Evolutionary conservation across 768 basidiomycete species (phyloP).

Genomic region (Lentinula guzmanii): DNA sequence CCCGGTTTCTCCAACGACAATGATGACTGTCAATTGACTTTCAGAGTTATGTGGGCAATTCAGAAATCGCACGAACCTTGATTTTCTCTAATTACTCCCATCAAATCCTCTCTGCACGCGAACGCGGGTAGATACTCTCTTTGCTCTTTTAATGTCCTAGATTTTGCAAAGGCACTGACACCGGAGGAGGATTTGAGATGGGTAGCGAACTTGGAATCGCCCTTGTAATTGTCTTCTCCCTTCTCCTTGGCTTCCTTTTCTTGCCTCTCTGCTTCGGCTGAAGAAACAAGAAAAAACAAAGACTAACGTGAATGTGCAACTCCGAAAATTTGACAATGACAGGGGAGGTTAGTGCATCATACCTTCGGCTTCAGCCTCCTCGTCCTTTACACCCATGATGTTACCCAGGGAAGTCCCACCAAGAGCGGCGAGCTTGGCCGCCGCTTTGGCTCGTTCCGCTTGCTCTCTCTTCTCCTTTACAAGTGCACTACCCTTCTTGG

Average conservation of each 20-base stretch:
- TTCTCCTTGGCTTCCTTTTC: constrained; percentile 43
- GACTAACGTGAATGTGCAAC: constrained; percentile 70
- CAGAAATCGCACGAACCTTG: constrained; percentile 57
- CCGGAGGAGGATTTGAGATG: constrained; percentile 81
- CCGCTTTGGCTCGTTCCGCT: constrained; percentile 92
- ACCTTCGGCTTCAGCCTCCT: constrained; percentile 91
- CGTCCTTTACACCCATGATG: constrained; percentile 95
- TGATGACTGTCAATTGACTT: constrained; percentile 52
- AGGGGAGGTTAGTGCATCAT: constrained; percentile 26
- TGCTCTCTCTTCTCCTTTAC: constrained; percentile 97
- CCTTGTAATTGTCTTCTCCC: constrained; percentile 70
- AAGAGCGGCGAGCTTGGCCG: constrained; percentile 88
- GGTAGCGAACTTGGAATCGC: constrained; percentile 95
- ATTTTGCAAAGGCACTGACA: constrained; percentile 76
- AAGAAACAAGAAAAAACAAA: constrained; percentile 33
- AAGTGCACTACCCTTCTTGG: constrained; percentile 92
- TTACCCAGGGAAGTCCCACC: constrained; percentile 95
- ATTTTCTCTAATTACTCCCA: constrained; percentile 86
- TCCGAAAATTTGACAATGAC: constrained; percentile 27
- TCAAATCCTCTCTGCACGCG: constrained; percentile 89
- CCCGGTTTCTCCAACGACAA: constrained; percentile 99
- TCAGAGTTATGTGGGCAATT: background rate
- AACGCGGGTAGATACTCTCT: constrained; percentile 97
- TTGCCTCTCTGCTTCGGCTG: constrained; percentile 53
- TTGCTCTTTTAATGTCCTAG: constrained; percentile 86